Evolutionary conservation across 202 grass and related monocot species (phyloP).

Genomic region (Schoenoplectus triqueter): DNA sequence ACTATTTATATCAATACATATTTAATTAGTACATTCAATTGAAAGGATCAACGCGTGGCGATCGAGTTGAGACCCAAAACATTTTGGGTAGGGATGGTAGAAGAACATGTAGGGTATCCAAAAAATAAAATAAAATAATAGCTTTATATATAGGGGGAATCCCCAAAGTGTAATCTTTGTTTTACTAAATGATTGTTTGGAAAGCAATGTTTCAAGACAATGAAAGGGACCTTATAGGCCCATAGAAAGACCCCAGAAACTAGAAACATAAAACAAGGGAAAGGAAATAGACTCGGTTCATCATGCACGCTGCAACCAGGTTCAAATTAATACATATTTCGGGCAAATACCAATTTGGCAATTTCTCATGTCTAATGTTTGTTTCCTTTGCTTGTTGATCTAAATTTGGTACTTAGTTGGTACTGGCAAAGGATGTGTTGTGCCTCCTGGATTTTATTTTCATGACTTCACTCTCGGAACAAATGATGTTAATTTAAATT

Average conservation of each 20-base stretch:
- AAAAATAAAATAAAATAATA: constrained; percentile 2
- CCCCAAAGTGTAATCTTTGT: constrained; percentile 34
- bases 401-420: no score
- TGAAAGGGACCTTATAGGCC: background rate
- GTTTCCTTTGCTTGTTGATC: no score
- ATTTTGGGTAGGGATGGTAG: background rate
- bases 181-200: constrained; percentile 31
- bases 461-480: no score
- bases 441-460: no score
- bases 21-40: background rate
- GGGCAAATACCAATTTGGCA: no score
- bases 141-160: constrained; percentile 38
- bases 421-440: no score
- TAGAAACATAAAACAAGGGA: constrained; percentile 18
- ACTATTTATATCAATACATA: no score
- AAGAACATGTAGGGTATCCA: constrained; percentile 30
- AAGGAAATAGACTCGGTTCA: background rate
- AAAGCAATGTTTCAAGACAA: constrained; percentile 7
- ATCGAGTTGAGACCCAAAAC: background rate
- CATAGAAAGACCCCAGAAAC: constrained; percentile 19
- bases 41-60: background rate
- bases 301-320: no score
- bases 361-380: no score
- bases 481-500: no score
- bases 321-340: background rate